These are phyloP conservation scores for Cercospora sp. DNA, from an alignment of 2,329 filamentous ascomycete genomes.

Conservation along the genomic window DNA sequence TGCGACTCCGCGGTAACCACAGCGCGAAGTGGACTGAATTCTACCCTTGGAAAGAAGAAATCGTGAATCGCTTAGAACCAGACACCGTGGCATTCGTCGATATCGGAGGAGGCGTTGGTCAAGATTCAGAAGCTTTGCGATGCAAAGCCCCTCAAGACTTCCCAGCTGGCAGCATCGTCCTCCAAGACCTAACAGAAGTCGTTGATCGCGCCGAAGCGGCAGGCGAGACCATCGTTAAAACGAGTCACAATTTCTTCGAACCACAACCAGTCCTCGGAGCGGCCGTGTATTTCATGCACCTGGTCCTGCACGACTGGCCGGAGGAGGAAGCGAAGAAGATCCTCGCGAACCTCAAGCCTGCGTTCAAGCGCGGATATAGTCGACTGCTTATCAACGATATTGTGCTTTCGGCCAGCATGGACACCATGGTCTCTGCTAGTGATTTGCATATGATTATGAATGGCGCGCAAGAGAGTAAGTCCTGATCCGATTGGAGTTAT, in stretches of 20 bases:
- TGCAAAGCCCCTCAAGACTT: constrained; percentile 5
- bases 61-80: constrained; percentile 1
- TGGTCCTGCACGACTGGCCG: constrained; percentile 28
- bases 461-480: constrained; percentile 11
- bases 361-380: constrained; percentile 25
- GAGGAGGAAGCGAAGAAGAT: constrained; percentile 26
- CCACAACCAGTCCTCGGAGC: constrained; percentile 14
- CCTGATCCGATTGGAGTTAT: neutral
- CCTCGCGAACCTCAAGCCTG: constrained; percentile 22
- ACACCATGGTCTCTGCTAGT: constrained; percentile 13
- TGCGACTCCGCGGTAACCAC: constrained; percentile 12
- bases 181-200: constrained; percentile 12
- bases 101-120: constrained; percentile 13
- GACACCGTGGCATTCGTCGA: constrained; percentile 11
- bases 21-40: constrained; percentile 13
- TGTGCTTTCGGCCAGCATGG: constrained; percentile 14
- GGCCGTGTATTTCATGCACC: constrained; percentile 14
- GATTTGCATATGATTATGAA: constrained; percentile 17
- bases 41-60: constrained; percentile 12
- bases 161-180: constrained; percentile 10
- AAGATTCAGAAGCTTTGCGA: constrained; percentile 11
- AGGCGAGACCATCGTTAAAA: constrained; percentile 2
- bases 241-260: constrained; percentile 12
- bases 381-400: constrained; percentile 31
- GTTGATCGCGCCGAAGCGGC: constrained; percentile 11